Conservation (phyloP, 2,329 filamentous ascomycete species). For the Penicillium vulpinum region DNA sequence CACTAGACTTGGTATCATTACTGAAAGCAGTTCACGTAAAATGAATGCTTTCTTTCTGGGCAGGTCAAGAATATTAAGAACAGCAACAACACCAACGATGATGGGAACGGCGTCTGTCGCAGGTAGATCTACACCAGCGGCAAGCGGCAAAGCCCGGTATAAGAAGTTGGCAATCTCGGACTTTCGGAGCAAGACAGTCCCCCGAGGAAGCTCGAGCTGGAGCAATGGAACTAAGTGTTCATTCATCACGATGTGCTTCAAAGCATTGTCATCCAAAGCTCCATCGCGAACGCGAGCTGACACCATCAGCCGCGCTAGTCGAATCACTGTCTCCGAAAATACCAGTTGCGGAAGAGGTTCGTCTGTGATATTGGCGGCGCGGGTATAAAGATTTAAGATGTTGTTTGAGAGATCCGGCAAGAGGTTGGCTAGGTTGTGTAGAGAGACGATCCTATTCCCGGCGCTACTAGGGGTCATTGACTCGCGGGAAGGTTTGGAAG, state of each 20-base stretch:
- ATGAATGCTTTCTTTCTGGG: slow-evolving; percentile 90
- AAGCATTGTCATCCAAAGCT: slow-evolving; percentile 50
- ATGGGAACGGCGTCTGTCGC: slow-evolving; percentile 76
- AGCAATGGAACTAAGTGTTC: slow-evolving; percentile 42
- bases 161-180: slow-evolving; percentile 65
- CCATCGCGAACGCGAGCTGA: slow-evolving; percentile 53
- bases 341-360: slow-evolving; percentile 56
- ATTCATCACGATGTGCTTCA: slow-evolving; percentile 61
- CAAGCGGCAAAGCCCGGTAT: slow-evolving; percentile 69
- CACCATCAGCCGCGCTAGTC: slow-evolving; percentile 55
- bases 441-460: slow-evolving; percentile 48
- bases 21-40: slow-evolving; percentile 78
- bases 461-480: slow-evolving; percentile 45
- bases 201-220: slow-evolving; percentile 38
- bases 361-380: slow-evolving; percentile 53
- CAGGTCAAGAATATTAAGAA: slow-evolving; percentile 76
- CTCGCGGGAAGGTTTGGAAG: slow-evolving; percentile 45
- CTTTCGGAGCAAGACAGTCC: slow-evolving; percentile 52
- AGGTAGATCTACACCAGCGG: slow-evolving; percentile 61
- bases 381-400: slow-evolving; percentile 57
- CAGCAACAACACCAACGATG: slow-evolving; percentile 80
- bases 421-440: slow-evolving; percentile 54
- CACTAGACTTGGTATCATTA: slow-evolving; percentile 79
- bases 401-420: slow-evolving; percentile 59
- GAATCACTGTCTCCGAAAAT: slow-evolving; percentile 58